Evolutionary conservation across 2,329 filamentous ascomycete species (phyloP).

Genomic region (Botryosphaeria dothidea): DNA sequence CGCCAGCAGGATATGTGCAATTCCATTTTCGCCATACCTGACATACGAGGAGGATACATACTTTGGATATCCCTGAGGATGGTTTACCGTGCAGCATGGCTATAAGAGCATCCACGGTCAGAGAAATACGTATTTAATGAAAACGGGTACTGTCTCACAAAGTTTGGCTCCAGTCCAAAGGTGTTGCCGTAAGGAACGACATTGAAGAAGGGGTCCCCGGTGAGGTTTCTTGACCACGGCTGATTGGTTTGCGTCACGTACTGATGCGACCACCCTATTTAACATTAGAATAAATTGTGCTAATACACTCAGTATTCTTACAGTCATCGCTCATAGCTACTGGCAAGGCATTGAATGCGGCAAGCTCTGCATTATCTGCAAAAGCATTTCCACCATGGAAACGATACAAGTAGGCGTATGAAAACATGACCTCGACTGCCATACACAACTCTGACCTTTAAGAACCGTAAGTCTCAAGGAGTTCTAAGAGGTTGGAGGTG

Average conservation of each 20-base stretch:
- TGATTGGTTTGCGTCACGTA: conserved; percentile 54
- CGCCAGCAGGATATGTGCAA: background rate
- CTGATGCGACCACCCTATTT: conserved; percentile 50
- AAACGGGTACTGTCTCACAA: background rate
- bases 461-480: too few relatives aligned
- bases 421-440: conserved; percentile 38
- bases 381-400: conserved; percentile 36
- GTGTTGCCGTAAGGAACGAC: background rate
- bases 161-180: background rate
- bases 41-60: background rate
- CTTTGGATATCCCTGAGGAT: background rate
- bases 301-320: too few relatives aligned
- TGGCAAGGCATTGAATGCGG: conserved; percentile 54
- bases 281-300: too few relatives aligned
- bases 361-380: conserved; percentile 49
- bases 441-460: conserved; percentile 33
- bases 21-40: background rate
- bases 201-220: background rate
- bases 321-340: conserved; percentile 48
- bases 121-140: background rate
- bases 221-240: background rate
- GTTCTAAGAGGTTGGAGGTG: too few relatives aligned
- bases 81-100: background rate
- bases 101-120: background rate
- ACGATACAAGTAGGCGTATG: conserved; percentile 37